A percentile compares a stretch with the other conserved stretches of the same genome.
Evolutionary conservation across 805 yeast species (phyloP).

Genomic region (Hanseniaspora thailandica): DNA sequence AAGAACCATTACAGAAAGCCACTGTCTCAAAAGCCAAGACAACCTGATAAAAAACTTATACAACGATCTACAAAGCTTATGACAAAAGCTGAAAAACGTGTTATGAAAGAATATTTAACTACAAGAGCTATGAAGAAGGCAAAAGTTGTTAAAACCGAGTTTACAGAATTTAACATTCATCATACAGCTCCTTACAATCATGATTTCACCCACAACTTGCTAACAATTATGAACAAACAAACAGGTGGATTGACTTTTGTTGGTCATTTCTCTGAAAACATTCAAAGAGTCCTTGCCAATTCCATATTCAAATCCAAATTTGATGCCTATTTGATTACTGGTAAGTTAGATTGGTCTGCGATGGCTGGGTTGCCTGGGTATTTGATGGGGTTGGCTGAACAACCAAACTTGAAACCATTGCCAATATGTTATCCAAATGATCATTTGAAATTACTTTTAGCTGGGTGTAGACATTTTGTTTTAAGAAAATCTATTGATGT

Average conservation of each 20-base stretch:
- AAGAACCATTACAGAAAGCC: neutral
- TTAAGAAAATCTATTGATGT: constrained; percentile 62
- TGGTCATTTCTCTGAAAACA: constrained; percentile 77
- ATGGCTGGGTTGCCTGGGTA: constrained; percentile 90
- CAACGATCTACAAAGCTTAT: neutral
- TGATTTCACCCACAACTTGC: constrained; percentile 43
- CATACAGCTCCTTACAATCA: constrained; percentile 51
- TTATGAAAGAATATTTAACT: neutral
- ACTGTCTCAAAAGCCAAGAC: neutral
- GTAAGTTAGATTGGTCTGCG: constrained; percentile 63
- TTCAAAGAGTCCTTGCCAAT: constrained; percentile 47
- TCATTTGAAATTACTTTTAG: constrained; percentile 44
- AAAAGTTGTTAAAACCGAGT: neutral
- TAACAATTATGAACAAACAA: constrained; percentile 33
- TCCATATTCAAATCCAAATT: neutral
- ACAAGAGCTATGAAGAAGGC: neutral
- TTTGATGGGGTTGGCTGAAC: constrained; percentile 65
- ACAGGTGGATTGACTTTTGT: constrained; percentile 43
- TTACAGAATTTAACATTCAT: constrained; percentile 38
- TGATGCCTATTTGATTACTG: constrained; percentile 39
- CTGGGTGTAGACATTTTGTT: constrained; percentile 80
- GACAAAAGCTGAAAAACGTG: neutral
- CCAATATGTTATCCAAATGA: constrained; percentile 44
- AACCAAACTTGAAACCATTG: constrained; percentile 48
- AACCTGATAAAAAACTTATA: neutral